Base-by-base conservation (phyloP, 2,329 filamentous ascomycete genomes). In the Curvularia lunata region DNA sequence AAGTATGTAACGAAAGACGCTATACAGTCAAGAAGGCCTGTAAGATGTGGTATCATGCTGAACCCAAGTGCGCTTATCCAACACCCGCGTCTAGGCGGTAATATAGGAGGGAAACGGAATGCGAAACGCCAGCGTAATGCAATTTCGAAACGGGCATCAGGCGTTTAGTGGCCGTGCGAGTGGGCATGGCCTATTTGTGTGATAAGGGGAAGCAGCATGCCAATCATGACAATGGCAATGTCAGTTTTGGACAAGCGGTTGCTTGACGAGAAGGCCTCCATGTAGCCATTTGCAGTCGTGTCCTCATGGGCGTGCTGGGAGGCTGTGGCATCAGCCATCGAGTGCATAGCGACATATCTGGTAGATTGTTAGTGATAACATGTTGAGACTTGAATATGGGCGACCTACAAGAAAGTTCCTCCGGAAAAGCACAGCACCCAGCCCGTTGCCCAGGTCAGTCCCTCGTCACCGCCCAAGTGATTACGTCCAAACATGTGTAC, bases 261-360 rank as follows among this genome's bases (percentile, higher is more conserved):
- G 82, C 40, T 79, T 68, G 34, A 74, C 55, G 64, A 54, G 48
- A 88, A 87, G 34, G 70, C 66, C 56, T 85, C 80, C n/a, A 86
- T 81, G 62, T 87, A 82, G 50, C 79, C 77, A 28, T 83, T 79
- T 1, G 78, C 74, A 8, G 78, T 76, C 50, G 65, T 69, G 40
- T 76, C 71, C 30, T 71, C 69, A 49, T 75, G 65, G 7, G 72
- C 67, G 19, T 64, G 65, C 16, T 54, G 51, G 4, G 57, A 54
- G 8, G 69, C 62, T 12, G 82, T 80, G 21, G 88, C 86, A 70
- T 97, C 93, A 73, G 96, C 91, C 92, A 98, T 97, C 0, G 93
- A 92, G 73, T 99, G 95, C 93, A 98, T 97, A 1, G 95, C 95
- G 42, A 99, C 95, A 72, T 98, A 97, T 68, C 92, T 96, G 62